Conservation (phyloP, 2,329 filamentous ascomycete genomes). For the Cladorrhinum sp. region DNA sequence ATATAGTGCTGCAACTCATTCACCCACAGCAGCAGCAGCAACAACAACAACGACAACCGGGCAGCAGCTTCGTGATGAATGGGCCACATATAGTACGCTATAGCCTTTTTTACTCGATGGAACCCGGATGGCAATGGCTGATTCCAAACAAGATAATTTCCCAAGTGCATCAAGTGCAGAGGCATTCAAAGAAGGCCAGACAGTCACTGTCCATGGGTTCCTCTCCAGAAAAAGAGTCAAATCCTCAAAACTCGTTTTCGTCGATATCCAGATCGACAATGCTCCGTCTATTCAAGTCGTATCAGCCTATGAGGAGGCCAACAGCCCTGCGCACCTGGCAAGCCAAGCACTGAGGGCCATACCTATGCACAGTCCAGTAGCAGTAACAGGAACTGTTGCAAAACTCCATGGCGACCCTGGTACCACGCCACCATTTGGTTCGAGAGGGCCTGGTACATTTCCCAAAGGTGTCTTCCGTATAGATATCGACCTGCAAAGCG, state of each 20-base stretch:
- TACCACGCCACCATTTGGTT: conserved; percentile 6
- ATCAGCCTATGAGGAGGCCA: conserved; percentile 39
- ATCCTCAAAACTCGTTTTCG: conserved; percentile 68
- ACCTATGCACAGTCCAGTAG: conserved; percentile 51
- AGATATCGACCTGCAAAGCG: conserved; percentile 60
- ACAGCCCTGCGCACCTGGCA: conserved; percentile 33
- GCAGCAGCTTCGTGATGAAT: conserved; percentile 25
- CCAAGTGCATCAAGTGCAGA: conserved; percentile 28
- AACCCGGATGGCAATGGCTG: conserved; percentile 1
- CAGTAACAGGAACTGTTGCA: conserved; percentile 41
- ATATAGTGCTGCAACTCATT: conserved; percentile 7
- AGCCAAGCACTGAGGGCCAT: conserved; percentile 45
- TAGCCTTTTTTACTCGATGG: conserved; percentile 24
- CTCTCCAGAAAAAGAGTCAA: conserved; percentile 66
- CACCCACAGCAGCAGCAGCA: not conserved
- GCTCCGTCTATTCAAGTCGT: conserved; percentile 38
- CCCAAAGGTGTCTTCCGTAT: conserved; percentile 32
- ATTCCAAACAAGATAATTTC: conserved; percentile 31
- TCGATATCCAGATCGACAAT: conserved; percentile 44
- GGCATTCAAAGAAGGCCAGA: conserved; percentile 32
- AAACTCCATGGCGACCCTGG: conserved; percentile 24
- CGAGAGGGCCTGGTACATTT: conserved; percentile 16
- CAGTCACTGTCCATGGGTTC: conserved; percentile 66
- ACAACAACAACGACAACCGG: conserved; percentile 2
- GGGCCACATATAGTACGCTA: conserved; percentile 44